Evolutionary conservation across 1,284 basidiomycete species (phyloP), one percentile per base, ranked within the genome.

Genomic region (Pholiota adiposa): DNA sequence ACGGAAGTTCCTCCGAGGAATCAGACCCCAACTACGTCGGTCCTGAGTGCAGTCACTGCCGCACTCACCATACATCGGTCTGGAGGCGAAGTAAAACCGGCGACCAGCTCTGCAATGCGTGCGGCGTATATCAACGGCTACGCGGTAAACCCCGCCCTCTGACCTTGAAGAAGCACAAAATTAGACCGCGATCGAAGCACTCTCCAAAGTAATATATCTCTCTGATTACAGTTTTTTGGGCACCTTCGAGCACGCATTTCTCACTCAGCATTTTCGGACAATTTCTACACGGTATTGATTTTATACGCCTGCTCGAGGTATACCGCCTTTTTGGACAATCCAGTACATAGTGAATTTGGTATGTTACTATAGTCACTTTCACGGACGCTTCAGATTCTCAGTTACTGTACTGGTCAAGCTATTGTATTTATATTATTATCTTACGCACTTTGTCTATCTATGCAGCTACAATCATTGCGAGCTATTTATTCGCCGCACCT

Each of bases 21-120:
- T 75, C 75, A 12, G 77, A 78, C 43, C 65, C 65, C 7, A 76
- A 77, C 61, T 73, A 73, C 27, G 70, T 70, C 27, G 79, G 78
- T 11, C 79, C 79, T 1, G 75, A 79, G 60, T 82, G 80, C 55
- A 79, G 75, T 59, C 80, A 82, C 68, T 82, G 80, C 60, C 75
- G 75, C 56, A 80, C 80, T 3, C 78, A 77, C 58, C 75, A 74
- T 43, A 82, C 80, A 2, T 80, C 78, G 6, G 80, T 82, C 27
- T 82, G 80, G 80, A 70, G 80, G 48, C 70, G 80, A 54, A 80
- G 78, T 65, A 81, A 80, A 65, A 73, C 74, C 1, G 79, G 79
- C 0, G 77, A 75, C n/a, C 79, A 81, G 63, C 71, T 82, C 0
- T 82, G 80, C 62, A 82, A 82, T 56, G 80, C 80, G 2, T 82